Evolutionary conservation across 805 yeast genomes (phyloP), one percentile per base, ranked within the genome.

Genomic region (Lipomyces sp.): DNA sequence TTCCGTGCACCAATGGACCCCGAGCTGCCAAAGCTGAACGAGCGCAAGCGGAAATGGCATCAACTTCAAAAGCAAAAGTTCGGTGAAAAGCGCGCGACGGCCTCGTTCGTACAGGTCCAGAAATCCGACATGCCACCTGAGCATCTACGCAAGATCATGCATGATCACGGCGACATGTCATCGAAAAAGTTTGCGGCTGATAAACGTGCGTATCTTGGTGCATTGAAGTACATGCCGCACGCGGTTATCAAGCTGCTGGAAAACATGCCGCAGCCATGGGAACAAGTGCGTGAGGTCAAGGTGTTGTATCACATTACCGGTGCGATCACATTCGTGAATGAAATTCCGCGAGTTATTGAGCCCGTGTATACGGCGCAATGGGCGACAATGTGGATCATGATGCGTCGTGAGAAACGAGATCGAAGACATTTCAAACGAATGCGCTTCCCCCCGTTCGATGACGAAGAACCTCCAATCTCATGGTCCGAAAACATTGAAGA

Each of bases 241-340:
- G 97, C 99, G 0, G 85, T 92, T 2, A 77, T 92, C 71, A 95
- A 95, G 77, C 82, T 95, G 51, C 75, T 95, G 51, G 99, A 95
- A 74, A 92, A 92, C 74, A 94, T 95, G 94, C 99, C 99, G 0
- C 97, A 92, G 75, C 99, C 99, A 0, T 95, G 99, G 99, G 98
- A 95, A 76, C 85, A 86, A 61, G 80, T 84, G 1, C 90, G 90
- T 68, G 96, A 90, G 55, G 98, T 95, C 30, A 86, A 85, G 65
- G 98, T 94, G 5, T 77, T 94, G 53, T 95, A 95, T 76, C 99
- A 95, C 74, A 84, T 84, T 29, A 86, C 95, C 0, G 99, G 99
- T 33, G 98, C 99, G 13, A 89, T 95, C 24, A 92, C 99, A 0
- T 92, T 95, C 81, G 97, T 95, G 29, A 89, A 94, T 76, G 98